Evolutionary conservation across 1,284 basidiomycete genomes (phyloP).

Genomic region (Apiotrichum brassicae): DNA sequence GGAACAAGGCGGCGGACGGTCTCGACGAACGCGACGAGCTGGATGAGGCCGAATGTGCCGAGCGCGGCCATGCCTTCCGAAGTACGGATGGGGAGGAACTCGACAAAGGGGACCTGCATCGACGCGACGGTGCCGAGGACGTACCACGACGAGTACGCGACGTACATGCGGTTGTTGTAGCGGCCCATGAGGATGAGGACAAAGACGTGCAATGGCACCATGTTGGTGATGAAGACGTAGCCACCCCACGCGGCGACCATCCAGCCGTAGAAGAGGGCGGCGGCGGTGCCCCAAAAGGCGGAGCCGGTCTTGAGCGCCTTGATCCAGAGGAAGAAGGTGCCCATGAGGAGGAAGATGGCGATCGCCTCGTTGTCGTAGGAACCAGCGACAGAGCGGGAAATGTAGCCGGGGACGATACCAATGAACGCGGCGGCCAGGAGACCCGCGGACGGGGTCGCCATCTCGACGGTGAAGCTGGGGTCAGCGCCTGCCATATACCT

Average conservation of each 20-base stretch:
- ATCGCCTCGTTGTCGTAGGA: conserved; percentile 99
- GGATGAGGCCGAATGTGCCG: conserved; percentile 92
- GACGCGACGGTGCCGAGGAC: conserved; percentile 92
- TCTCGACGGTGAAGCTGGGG: conserved; percentile 79
- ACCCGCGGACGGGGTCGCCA: conserved; percentile 89
- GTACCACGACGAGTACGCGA: conserved; percentile 96
- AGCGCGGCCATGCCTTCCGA: conserved; percentile 99
- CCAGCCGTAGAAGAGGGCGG: conserved; percentile 98
- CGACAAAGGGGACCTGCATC: conserved; percentile 99
- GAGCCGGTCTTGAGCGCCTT: conserved; percentile 92
- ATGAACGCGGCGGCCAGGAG: conserved; percentile 98
- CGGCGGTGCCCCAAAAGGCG: conserved; percentile 79
- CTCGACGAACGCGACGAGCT: conserved; percentile 91
- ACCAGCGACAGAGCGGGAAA: conserved; percentile 96
- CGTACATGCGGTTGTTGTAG: conserved; percentile 85
- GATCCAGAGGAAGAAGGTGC: conserved; percentile 97
- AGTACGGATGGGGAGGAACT: conserved; percentile 95
- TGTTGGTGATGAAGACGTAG: conserved; percentile 99
- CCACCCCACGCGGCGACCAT: conserved; percentile 99
- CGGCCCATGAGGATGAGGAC: conserved; percentile 96
- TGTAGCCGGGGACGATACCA: conserved; percentile 92
- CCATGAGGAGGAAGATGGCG: conserved; percentile 99
- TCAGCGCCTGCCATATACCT: background rate
- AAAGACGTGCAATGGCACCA: conserved; percentile 94
- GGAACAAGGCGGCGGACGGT: conserved; percentile 83